phyloP scores from a whole-genome alignment of 2,329 filamentous ascomycete genomes.

The Zasmidium citrigriseum region DNA sequence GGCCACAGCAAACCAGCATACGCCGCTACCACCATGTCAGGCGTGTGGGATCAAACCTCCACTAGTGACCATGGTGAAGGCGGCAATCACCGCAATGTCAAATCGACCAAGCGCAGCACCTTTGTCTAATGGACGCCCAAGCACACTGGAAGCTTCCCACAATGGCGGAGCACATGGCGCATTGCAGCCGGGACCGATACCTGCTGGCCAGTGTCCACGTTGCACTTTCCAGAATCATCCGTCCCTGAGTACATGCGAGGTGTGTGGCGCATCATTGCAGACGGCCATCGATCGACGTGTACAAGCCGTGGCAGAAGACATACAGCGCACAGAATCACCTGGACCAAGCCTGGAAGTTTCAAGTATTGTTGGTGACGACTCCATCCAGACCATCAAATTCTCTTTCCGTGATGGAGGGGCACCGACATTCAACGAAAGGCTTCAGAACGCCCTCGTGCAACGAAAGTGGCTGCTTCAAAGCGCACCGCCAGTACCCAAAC shows the following conservation, averaged over 20 bases:
- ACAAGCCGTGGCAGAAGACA: slow-evolving; percentile 26
- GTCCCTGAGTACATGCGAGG: slow-evolving; percentile 81
- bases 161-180: background rate
- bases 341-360: slow-evolving; percentile 62
- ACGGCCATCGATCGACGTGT: slow-evolving; percentile 44
- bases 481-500: slow-evolving; percentile 81
- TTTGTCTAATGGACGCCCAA: background rate
- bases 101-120: slow-evolving; percentile 46
- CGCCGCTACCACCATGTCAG: slow-evolving; percentile 80
- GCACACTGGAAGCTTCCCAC: slow-evolving; percentile 7
- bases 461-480: slow-evolving; percentile 92
- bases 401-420: slow-evolving; percentile 90
- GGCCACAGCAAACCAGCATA: slow-evolving; percentile 74
- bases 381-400: slow-evolving; percentile 77
- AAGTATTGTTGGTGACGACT: slow-evolving; percentile 56
- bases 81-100: slow-evolving; percentile 74
- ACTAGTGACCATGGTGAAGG: slow-evolving; percentile 79
- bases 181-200: background rate
- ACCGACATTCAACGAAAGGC: slow-evolving; percentile 82
- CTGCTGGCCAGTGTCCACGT: slow-evolving; percentile 63
- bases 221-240: slow-evolving; percentile 96
- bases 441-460: slow-evolving; percentile 86
- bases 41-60: slow-evolving; percentile 93
- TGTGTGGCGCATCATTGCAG: slow-evolving; percentile 78
- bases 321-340: slow-evolving; percentile 69